These are phyloP conservation scores for Ascochyta clinopodiicola DNA, from an alignment of 2,329 filamentous ascomycete genomes.

Conservation along the genomic window DNA sequence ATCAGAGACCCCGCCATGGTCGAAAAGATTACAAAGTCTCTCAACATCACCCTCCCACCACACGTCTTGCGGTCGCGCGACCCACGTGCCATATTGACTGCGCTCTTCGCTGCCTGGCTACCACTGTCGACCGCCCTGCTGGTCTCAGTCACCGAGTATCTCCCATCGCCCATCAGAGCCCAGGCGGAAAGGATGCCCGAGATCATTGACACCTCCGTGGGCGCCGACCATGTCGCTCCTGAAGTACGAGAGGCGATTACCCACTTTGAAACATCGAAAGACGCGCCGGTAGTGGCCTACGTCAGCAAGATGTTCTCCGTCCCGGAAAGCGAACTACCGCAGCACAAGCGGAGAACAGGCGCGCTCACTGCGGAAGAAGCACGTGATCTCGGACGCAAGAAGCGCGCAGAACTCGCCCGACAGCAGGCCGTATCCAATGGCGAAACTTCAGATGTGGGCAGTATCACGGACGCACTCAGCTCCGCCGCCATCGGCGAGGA, in stretches of 20 bases:
- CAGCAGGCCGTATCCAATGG: slow-evolving; percentile 67
- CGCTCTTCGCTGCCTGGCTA: slow-evolving; percentile 88
- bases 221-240: slow-evolving; percentile 71
- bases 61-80: slow-evolving; percentile 86
- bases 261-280: slow-evolving; percentile 72
- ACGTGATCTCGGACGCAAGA: slow-evolving; percentile 82
- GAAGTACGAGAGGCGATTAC: slow-evolving; percentile 80
- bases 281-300: slow-evolving; percentile 86
- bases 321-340: slow-evolving; percentile 86
- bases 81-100: slow-evolving; percentile 79
- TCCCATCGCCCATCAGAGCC: slow-evolving; percentile 82
- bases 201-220: slow-evolving; percentile 80
- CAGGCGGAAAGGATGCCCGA: slow-evolving; percentile 82
- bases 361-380: slow-evolving; percentile 88
- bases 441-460: slow-evolving; percentile 57
- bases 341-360: slow-evolving; percentile 75
- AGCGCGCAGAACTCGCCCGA: slow-evolving; percentile 84
- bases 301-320: slow-evolving; percentile 99
- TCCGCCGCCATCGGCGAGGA: slow-evolving; percentile 60
- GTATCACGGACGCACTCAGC: slow-evolving; percentile 65
- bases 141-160: slow-evolving; percentile 90
- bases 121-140: slow-evolving; percentile 90
- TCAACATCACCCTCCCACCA: slow-evolving; percentile 82
- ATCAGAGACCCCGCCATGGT: slow-evolving; percentile 75
- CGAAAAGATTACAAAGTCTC: slow-evolving; percentile 93